Percentiles rank a stretch among this genome's conserved stretches.
Conservation (phyloP, 176 grass and related monocot genomes). For the Urochloa ruziziensis region DNA sequence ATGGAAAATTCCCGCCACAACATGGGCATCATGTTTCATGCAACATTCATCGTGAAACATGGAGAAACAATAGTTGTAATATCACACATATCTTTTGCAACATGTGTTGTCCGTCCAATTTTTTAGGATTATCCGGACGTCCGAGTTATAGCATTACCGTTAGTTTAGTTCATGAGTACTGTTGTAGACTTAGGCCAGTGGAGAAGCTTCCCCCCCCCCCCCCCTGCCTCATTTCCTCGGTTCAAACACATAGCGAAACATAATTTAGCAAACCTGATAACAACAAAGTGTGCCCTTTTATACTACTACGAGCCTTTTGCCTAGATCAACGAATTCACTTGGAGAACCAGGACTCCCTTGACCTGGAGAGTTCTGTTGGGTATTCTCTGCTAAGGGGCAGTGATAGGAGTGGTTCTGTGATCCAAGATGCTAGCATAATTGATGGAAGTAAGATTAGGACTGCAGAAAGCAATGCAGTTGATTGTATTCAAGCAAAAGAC, state of each 20-base stretch:
- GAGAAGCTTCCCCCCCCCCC: neutral
- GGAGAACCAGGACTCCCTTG: slow-evolving; percentile 39
- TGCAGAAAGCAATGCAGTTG: slow-evolving; percentile 62
- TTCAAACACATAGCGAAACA: slow-evolving; percentile 7
- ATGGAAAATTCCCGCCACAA: too few relatives aligned
- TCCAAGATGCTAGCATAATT: slow-evolving; percentile 51
- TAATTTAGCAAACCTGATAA: neutral
- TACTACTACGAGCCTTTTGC: slow-evolving; percentile 65
- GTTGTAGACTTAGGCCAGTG: neutral
- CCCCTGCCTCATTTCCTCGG: neutral
- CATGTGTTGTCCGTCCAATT: too few relatives aligned
- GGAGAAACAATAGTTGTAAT: too few relatives aligned
- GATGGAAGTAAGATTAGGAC: slow-evolving; percentile 80
- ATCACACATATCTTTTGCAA: too few relatives aligned
- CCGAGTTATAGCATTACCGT: too few relatives aligned
- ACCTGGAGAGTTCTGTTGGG: slow-evolving; percentile 35
- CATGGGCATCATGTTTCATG: too few relatives aligned
- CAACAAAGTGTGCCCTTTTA: slow-evolving; percentile 60
- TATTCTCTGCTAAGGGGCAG: slow-evolving; percentile 70
- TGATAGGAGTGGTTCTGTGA: slow-evolving; percentile 47
- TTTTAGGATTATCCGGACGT: too few relatives aligned
- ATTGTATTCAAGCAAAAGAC: slow-evolving; percentile 89
- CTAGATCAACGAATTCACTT: slow-evolving; percentile 48
- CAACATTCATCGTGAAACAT: too few relatives aligned
- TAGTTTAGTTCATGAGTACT: too few relatives aligned